These are phyloP conservation scores for Fusarium stilboides DNA, from an alignment of 2,329 filamentous ascomycete genomes.

Conservation along the genomic window DNA sequence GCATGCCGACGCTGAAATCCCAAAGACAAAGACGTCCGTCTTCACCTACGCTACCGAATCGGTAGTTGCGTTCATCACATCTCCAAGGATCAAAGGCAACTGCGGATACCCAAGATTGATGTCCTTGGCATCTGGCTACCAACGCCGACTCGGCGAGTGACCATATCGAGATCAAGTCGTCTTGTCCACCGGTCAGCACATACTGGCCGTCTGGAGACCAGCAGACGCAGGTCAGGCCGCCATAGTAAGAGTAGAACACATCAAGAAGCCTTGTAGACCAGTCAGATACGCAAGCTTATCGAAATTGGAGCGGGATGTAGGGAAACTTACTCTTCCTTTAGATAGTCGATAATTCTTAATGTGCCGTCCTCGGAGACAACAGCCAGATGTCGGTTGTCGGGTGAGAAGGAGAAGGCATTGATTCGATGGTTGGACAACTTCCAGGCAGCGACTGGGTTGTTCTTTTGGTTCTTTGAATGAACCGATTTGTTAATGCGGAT, in stretches of 20 bases:
- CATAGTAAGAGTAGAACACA: slow-evolving; percentile 92
- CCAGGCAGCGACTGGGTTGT: slow-evolving; percentile 93
- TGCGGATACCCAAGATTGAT: slow-evolving; percentile 94
- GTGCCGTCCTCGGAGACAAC: slow-evolving; percentile 94
- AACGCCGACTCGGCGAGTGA: slow-evolving; percentile 86
- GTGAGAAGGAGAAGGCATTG: slow-evolving; percentile 93
- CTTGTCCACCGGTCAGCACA: slow-evolving; percentile 93
- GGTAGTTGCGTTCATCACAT: slow-evolving; percentile 94
- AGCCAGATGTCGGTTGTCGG: slow-evolving; percentile 87
- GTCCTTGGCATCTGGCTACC: slow-evolving; percentile 92
- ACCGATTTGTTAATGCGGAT: slow-evolving; percentile 91
- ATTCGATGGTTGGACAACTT: slow-evolving; percentile 92
- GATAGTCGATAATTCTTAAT: slow-evolving; percentile 90
- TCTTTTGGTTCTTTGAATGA: slow-evolving; percentile 92
- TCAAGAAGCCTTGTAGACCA: slow-evolving; percentile 77
- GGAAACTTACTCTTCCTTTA: slow-evolving; percentile 84
- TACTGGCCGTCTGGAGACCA: slow-evolving; percentile 99
- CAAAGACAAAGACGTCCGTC: slow-evolving; percentile 92
- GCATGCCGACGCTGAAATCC: slow-evolving; percentile 98
- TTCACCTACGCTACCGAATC: slow-evolving; percentile 96
- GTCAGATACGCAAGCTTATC: slow-evolving; percentile 6
- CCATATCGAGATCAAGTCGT: slow-evolving; percentile 97
- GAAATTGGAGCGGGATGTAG: not conserved
- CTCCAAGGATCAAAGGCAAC: slow-evolving; percentile 98
- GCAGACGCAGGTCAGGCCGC: slow-evolving; percentile 91